A percentile compares a stretch with the other conserved stretches of the same genome.
phyloP scores from a whole-genome alignment of 768 basidiomycete genomes.

The Russula sp. region DNA sequence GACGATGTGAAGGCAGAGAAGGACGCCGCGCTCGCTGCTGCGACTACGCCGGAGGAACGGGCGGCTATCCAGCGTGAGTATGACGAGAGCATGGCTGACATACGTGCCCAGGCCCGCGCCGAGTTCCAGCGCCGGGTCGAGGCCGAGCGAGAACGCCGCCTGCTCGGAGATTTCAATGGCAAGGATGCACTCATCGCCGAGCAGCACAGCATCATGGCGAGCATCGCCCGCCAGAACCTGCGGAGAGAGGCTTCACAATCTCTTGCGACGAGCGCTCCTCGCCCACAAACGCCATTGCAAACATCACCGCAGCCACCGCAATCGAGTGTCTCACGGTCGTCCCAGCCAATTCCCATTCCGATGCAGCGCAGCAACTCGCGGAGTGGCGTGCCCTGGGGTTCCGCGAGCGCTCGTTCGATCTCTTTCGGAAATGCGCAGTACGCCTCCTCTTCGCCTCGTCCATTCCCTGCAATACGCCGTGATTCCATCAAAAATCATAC shows the following conservation, averaged over 20 bases:
- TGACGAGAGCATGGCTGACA: conserved; percentile 20
- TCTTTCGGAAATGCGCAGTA: background rate
- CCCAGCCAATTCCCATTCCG: conserved; percentile 19
- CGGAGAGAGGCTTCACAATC: background rate
- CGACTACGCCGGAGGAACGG: conserved; percentile 3
- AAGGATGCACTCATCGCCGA: conserved; percentile 20
- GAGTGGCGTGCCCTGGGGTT: conserved; percentile 2
- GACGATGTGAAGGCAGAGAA: conserved; percentile 16
- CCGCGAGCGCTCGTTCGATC: background rate
- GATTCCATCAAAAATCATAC: conserved; percentile 2
- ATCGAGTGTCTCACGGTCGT: background rate
- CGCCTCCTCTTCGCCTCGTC: conserved; percentile 7
- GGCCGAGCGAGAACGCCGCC: conserved; percentile 19
- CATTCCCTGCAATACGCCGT: conserved; percentile 8
- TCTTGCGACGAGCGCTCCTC: background rate
- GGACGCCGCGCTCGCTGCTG: conserved; percentile 9
- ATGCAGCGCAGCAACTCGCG: conserved; percentile 12
- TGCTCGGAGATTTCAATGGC: conserved; percentile 13
- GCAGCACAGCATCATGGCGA: conserved; percentile 16
- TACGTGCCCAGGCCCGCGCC: conserved; percentile 14
- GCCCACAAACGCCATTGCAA: background rate
- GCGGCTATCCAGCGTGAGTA: conserved; percentile 11
- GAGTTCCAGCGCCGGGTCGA: conserved; percentile 22
- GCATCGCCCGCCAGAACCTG: conserved; percentile 11
- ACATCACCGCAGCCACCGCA: background rate